A percentile compares a stretch with the other conserved stretches of the same genome.
phyloP scores from a whole-genome alignment of 257 asterid species.

The Lantana camara region DNA sequence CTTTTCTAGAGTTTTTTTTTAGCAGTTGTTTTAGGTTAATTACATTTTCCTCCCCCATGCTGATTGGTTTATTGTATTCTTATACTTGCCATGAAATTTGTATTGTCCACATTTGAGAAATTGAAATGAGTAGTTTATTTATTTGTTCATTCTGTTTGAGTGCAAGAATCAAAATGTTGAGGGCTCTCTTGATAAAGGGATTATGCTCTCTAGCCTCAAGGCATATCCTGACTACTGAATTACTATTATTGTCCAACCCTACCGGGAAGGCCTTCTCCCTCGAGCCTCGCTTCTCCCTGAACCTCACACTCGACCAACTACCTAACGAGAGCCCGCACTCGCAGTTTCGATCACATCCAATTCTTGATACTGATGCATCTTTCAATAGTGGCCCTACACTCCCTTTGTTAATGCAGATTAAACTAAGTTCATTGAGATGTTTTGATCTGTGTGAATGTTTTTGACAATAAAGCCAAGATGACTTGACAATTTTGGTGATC shows the following conservation, averaged over 20 bases:
- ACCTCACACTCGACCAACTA: too few relatives aligned
- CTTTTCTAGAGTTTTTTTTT: conserved; percentile 15
- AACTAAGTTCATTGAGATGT: conserved; percentile 4
- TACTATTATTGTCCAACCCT: too few relatives aligned
- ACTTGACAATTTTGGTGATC: conserved; percentile 12
- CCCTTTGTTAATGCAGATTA: not conserved
- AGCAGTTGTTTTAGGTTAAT: conserved; percentile 4
- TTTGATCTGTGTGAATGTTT: conserved; percentile 31
- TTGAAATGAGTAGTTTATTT: not conserved
- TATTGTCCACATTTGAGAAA: not conserved
- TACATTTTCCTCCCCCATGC: not conserved
- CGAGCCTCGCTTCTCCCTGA: too few relatives aligned
- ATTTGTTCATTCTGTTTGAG: not conserved
- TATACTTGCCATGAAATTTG: not conserved
- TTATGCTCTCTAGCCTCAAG: too few relatives aligned
- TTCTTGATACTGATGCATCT: conserved; percentile 3
- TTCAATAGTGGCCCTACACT: conserved; percentile 18
- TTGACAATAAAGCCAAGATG: conserved; percentile 30
- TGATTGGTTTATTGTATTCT: conserved; percentile 13
- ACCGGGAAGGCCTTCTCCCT: too few relatives aligned
- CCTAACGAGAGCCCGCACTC: too few relatives aligned
- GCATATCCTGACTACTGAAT: too few relatives aligned
- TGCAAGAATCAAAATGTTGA: too few relatives aligned
- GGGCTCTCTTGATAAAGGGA: not conserved
- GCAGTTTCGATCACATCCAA: too few relatives aligned